Evolutionary conservation across 495 filamentous ascomycete genomes (phyloP), one percentile per base, ranked within the genome.

Genomic region (Aspergillus leporis): DNA sequence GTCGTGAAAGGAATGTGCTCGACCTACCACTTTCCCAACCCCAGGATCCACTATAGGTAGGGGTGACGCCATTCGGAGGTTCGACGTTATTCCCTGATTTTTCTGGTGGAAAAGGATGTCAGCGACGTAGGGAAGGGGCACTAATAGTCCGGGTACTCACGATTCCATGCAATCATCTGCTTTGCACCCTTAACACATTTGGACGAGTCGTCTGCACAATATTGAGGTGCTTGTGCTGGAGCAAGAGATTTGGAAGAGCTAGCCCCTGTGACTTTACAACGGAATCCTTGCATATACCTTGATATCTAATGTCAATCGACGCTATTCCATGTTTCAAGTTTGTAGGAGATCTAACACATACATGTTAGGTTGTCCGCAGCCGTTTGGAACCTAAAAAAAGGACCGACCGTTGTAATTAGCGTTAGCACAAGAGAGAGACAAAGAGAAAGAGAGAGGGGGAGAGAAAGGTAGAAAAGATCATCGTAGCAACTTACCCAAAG

Each of bases 101-200:
- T 49, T 68, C 66, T 68, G 45, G 57, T 28, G 6, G 10, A 46
- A 12, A 22, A 56, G 49, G 40, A 34, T 7, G 54, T 57, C 31
- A 49, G 43, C 30, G 43, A n/a, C n/a, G n/a, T 0, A 19, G 49
- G 14, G 19, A 49, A 3, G 32, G 43, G 14, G 8, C 18, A 54
- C 51, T 9, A 3, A 4, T 36, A 28, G 25, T 28, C 50, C 19
- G 40, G 22, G 13, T 28, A 64, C 71, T 53, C 56, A 74, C 72
- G 80, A 56, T 81, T 70, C 74, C 75, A 81, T 3, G 73, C 79
- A 45, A 81, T 74, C 74, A 83, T 83, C 60, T 83, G 82, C 69
- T 85, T 84, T 2, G 82, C 74, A 1, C 83, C 82, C 22, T 66
- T 60, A 14, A 80, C 70, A 57, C 83, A 85, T 34, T 77, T 75